phyloP scores from a whole-genome alignment of 768 basidiomycete genomes.

The Candolleomyces eurysporus region DNA sequence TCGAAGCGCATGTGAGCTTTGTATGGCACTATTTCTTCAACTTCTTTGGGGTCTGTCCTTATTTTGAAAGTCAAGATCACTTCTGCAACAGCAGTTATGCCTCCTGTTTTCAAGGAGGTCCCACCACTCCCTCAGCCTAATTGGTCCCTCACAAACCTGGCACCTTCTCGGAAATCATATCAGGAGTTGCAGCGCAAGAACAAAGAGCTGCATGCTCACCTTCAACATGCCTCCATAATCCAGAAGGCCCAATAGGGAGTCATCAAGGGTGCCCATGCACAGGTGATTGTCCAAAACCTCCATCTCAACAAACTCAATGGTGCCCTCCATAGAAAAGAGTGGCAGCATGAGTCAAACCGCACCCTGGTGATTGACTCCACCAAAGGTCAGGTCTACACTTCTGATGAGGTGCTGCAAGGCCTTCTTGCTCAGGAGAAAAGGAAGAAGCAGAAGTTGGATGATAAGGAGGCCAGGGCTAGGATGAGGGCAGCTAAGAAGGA shows the following conservation, averaged over 20 bases:
- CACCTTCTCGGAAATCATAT: background rate
- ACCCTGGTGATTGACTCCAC: constrained; percentile 3
- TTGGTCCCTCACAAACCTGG: constrained; percentile 1
- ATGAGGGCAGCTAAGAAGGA: constrained; percentile 11
- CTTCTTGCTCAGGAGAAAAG: background rate
- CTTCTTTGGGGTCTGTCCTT: constrained; percentile 19
- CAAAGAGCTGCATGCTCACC: constrained; percentile 3
- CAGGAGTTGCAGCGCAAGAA: constrained; percentile 3
- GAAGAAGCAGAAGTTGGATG: background rate
- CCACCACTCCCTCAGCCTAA: constrained; percentile 1
- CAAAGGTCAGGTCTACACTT: constrained; percentile 10
- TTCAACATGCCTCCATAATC: background rate
- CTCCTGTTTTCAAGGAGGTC: constrained; percentile 11
- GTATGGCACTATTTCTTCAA: constrained; percentile 13
- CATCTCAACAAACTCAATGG: constrained; percentile 12
- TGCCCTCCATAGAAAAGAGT: constrained; percentile 14
- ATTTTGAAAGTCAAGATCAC: constrained; percentile 13
- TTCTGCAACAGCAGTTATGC: constrained; percentile 3
- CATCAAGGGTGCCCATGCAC: constrained; percentile 16
- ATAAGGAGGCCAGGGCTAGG: background rate
- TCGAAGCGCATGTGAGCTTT: constrained; percentile 21
- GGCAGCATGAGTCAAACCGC: constrained; percentile 7
- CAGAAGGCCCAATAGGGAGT: constrained; percentile 6
- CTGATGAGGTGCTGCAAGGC: constrained; percentile 4
- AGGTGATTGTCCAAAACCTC: constrained; percentile 17